Conservation (phyloP, 2,329 filamentous ascomycete species). For the Claviceps pusilla region DNA sequence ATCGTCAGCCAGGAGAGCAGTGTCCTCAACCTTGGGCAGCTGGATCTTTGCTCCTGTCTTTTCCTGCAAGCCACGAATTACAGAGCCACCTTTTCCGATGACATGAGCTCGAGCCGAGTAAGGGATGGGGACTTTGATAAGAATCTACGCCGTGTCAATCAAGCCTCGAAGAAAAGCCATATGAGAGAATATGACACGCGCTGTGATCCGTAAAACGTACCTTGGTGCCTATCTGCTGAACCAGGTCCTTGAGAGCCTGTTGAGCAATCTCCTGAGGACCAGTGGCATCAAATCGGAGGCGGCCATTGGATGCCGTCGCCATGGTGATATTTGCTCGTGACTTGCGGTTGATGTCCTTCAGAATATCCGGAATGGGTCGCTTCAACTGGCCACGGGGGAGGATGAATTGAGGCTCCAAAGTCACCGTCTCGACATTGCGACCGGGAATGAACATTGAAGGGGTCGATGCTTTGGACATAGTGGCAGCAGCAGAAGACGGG, state of each 20-base stretch:
- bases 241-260: constrained; percentile 77
- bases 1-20: constrained; percentile 43
- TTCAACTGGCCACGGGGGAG: constrained; percentile 63
- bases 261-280: constrained; percentile 73
- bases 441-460: constrained; percentile 61
- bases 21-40: constrained; percentile 66
- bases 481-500: constrained; percentile 44
- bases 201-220: constrained; percentile 32
- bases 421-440: constrained; percentile 62
- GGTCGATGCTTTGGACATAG: constrained; percentile 18
- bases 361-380: constrained; percentile 68
- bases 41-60: constrained; percentile 82
- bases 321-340: constrained; percentile 77
- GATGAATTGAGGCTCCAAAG: constrained; percentile 61
- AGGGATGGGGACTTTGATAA: constrained; percentile 66
- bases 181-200: too few species aligned
- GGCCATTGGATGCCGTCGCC: constrained; percentile 55
- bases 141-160: constrained; percentile 21
- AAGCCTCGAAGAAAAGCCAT: neutral
- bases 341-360: constrained; percentile 84
- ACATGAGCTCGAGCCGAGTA: constrained; percentile 73
- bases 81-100: constrained; percentile 81
- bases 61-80: constrained; percentile 79
- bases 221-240: constrained; percentile 75
- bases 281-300: constrained; percentile 67